These are phyloP conservation scores for Eucalyptus leucophloia DNA, from an alignment of 345 rosid species.

Conservation along the genomic window DNA sequence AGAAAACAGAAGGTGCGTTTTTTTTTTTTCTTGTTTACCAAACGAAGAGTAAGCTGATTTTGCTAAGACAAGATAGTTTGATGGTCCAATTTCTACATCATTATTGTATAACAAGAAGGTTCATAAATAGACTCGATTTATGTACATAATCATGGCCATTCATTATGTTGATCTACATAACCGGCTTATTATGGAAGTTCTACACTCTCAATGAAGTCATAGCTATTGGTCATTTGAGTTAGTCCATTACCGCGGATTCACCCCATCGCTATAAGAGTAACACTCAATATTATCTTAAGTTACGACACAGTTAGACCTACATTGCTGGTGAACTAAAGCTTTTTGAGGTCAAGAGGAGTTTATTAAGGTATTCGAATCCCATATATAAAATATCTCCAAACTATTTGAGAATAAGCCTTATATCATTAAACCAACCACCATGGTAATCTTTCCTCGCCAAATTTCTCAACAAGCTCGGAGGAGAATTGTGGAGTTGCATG, in stretches of 20 bases:
- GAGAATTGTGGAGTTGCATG: background rate
- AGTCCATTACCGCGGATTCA: fast-evolving
- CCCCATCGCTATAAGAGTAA: background rate
- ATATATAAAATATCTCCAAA: fast-evolving
- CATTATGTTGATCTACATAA: no score
- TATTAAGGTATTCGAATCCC: no score
- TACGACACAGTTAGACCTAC: no score
- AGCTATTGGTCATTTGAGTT: background rate
- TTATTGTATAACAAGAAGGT: no score
- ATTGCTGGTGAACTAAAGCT: no score
- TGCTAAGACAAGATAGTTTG: background rate
- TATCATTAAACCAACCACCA: background rate
- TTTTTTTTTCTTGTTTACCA: background rate
- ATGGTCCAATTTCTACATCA: background rate
- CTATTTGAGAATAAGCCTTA: background rate
- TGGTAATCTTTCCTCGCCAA: background rate
- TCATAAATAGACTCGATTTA: no score
- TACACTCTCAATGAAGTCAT: no score
- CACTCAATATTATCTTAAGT: no score
- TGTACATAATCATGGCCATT: no score
- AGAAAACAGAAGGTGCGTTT: background rate
- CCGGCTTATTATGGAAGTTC: no score
- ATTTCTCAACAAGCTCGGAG: background rate
- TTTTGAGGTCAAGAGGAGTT: no score
- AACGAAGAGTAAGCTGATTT: background rate